These are phyloP conservation scores for Lactarius indigo DNA, from an alignment of 768 basidiomycete genomes.

Conservation along the genomic window DNA sequence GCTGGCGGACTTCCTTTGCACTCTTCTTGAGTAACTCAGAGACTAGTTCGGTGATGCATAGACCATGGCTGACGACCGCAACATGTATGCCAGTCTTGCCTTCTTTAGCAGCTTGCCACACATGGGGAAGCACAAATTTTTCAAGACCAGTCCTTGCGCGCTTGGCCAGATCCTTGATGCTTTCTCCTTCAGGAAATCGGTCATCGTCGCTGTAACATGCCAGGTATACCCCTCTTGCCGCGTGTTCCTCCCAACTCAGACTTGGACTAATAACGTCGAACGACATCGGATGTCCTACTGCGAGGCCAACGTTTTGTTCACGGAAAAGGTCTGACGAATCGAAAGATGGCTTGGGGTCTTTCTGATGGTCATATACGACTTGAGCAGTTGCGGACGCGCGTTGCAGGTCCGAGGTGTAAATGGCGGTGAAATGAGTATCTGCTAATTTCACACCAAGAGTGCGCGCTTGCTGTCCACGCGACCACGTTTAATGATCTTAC, in stretches of 20 bases:
- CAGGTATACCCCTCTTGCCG: constrained; percentile 52
- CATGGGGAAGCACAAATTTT: constrained; percentile 52
- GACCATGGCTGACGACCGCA: constrained; percentile 71
- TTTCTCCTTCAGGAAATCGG: constrained; percentile 68
- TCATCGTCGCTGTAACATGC: constrained; percentile 41
- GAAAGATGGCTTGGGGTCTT: constrained; percentile 44
- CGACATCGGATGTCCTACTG: constrained; percentile 57
- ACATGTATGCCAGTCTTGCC: constrained; percentile 45
- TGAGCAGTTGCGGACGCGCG: constrained; percentile 61
- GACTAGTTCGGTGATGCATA: constrained; percentile 56
- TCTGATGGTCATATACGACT: constrained; percentile 49
- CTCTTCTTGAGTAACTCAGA: constrained; percentile 46
- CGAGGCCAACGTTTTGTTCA: constrained; percentile 68
- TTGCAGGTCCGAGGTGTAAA: constrained; percentile 64
- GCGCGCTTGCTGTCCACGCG: constrained; percentile 31
- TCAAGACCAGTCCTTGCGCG: constrained; percentile 53
- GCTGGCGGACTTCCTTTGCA: constrained; percentile 36
- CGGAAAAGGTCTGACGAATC: constrained; percentile 49
- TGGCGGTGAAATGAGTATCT: constrained; percentile 44
- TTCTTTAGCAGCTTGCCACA: constrained; percentile 41
- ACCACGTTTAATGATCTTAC: neutral
- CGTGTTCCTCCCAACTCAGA: constrained; percentile 42
- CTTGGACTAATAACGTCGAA: constrained; percentile 24
- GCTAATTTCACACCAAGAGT: constrained; percentile 54
- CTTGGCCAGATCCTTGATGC: constrained; percentile 53